A percentile compares a stretch with the other conserved stretches of the same genome.
Conservation (phyloP, 2,329 filamentous ascomycete species). For the Zymoseptoria crescenta region DNA sequence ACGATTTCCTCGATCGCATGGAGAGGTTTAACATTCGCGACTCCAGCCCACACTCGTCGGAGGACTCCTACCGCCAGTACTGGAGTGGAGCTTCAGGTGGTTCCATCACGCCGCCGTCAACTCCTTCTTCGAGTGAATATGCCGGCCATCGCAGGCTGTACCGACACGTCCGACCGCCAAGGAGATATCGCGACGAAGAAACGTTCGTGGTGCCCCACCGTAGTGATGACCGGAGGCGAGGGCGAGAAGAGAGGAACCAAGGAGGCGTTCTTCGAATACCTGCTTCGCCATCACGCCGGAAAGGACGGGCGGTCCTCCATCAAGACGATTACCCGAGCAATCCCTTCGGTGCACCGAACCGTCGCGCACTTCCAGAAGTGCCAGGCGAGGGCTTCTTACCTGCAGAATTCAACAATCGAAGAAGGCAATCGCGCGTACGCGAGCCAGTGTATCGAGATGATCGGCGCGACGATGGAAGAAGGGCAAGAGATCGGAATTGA, state of each 20-base stretch:
- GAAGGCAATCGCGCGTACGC: background rate
- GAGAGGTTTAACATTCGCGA: constrained; percentile 3
- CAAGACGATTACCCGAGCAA: background rate
- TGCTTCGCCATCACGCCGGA: background rate
- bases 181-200: background rate
- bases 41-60: background rate
- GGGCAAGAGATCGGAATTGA: background rate
- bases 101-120: constrained; percentile 4
- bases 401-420: background rate
- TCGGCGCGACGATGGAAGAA: background rate
- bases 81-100: constrained; percentile 2
- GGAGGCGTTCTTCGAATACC: background rate
- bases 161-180: background rate
- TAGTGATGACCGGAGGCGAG: background rate
- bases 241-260: background rate
- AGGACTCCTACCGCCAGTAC: constrained; percentile 2
- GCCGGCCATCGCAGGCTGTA: background rate
- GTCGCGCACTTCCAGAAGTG: background rate
- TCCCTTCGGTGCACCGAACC: background rate
- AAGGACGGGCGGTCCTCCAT: background rate
- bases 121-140: background rate
- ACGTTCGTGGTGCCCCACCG: background rate
- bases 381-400: background rate
- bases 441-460: background rate
- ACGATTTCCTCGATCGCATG: constrained; percentile 3